Percentiles rank a stretch among this genome's conserved stretches.
Evolutionary conservation across 257 asterid species (phyloP).

Genomic region (Verbena officinalis): DNA sequence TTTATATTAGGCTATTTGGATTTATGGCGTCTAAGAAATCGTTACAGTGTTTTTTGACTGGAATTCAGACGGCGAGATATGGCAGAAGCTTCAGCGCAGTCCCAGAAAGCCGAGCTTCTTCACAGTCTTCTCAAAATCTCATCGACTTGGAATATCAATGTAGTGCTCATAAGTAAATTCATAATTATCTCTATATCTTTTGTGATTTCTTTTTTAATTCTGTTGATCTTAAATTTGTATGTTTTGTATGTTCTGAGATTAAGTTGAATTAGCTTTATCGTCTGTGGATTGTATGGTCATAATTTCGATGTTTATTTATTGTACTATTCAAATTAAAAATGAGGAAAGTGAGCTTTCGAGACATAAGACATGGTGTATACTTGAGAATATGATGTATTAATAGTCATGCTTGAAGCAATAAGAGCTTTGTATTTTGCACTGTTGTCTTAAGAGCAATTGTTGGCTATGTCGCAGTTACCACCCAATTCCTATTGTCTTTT

Average conservation of each 20-base stretch:
- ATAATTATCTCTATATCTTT: neutral
- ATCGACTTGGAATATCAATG: conserved; percentile 68
- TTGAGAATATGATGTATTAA: neutral
- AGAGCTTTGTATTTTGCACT: conserved; percentile 18
- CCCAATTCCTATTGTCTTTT: conserved; percentile 88
- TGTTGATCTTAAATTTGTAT: neutral
- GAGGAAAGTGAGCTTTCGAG: neutral
- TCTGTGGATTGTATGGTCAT: too few relatives aligned
- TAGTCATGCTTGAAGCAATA: neutral
- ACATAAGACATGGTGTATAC: neutral
- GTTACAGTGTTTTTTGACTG: conserved; percentile 37
- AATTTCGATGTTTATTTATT: conserved; percentile 5
- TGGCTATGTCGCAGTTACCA: conserved; percentile 76
- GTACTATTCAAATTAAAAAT: neutral
- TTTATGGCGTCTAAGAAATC: conserved; percentile 58
- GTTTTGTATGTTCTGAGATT: too few relatives aligned
- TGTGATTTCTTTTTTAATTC: neutral
- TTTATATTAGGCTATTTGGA: neutral
- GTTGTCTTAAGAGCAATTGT: conserved; percentile 2
- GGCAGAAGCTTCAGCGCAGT: conserved; percentile 51
- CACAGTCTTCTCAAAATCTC: conserved; percentile 60
- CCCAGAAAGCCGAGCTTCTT: conserved; percentile 47
- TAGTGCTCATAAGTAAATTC: conserved; percentile 85
- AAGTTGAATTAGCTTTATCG: too few relatives aligned
- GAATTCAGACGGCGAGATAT: conserved; percentile 42